Conservation (phyloP, 1,139 yeast species). For the Nematodospora anomalae region DNA sequence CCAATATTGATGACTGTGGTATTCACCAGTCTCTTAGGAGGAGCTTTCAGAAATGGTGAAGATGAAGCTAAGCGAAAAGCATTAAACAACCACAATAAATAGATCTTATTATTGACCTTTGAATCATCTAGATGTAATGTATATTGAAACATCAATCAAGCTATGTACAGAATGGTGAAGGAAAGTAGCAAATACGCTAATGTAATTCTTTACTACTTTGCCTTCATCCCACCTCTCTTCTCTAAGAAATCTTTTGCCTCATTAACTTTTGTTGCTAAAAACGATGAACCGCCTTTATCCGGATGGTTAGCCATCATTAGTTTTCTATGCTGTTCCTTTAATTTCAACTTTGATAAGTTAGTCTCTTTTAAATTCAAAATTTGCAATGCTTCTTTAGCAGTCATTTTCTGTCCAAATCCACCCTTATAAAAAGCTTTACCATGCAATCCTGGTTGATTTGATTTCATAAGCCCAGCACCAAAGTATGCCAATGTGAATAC, state of each 20-base stretch:
- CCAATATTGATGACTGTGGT: too few relatives aligned
- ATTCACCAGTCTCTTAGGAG: too few relatives aligned
- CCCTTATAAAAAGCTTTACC: conserved; percentile 80
- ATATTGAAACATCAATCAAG: not conserved
- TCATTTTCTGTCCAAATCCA: conserved; percentile 88
- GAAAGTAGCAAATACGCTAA: not conserved
- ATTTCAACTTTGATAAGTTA: conserved; percentile 68
- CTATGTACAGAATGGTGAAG: not conserved
- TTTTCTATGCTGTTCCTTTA: conserved; percentile 89
- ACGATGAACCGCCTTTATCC: conserved; percentile 96
- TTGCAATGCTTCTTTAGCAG: conserved; percentile 85
- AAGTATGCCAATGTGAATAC: conserved; percentile 64
- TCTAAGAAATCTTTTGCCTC: conserved; percentile 95
- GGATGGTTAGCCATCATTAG: conserved; percentile 94
- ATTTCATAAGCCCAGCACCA: conserved; percentile 68
- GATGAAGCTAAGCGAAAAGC: too few relatives aligned
- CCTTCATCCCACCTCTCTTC: conserved; percentile 68
- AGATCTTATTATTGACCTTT: too few relatives aligned
- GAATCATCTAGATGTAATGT: not conserved
- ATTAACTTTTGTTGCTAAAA: conserved; percentile 91
- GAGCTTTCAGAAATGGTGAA: too few relatives aligned
- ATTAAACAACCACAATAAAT: too few relatives aligned
- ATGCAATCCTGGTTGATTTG: conserved; percentile 69
- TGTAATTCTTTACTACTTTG: too few relatives aligned
- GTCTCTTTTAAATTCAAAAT: conserved; percentile 83